Conservation (phyloP, 179 eudicot species). For the Nepenthes alata region DNA sequence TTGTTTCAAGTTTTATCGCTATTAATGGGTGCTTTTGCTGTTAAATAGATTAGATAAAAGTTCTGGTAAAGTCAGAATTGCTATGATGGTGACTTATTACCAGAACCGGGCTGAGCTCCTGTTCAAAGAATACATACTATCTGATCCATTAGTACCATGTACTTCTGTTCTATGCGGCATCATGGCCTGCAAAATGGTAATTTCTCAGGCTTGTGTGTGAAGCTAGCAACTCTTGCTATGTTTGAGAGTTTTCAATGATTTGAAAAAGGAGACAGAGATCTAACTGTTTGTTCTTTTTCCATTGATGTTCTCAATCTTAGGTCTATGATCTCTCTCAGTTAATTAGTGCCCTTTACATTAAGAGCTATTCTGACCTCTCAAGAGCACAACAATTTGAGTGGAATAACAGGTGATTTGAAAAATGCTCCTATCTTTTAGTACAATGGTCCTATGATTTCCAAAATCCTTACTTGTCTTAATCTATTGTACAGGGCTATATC, state of each 20-base stretch:
- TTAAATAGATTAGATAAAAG: background rate
- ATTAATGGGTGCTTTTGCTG: no score
- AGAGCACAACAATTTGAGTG: constrained; percentile 30
- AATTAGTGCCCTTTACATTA: constrained; percentile 20
- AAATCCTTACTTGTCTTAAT: constrained; percentile 1
- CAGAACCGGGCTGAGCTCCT: constrained; percentile 18
- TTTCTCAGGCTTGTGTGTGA: constrained; percentile 4
- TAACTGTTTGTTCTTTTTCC: background rate
- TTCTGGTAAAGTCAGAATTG: constrained; percentile 6
- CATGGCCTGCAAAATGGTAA: constrained; percentile 31
- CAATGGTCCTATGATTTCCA: background rate
- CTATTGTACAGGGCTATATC: constrained; percentile 58
- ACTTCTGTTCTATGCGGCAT: constrained; percentile 29
- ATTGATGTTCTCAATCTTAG: constrained; percentile 7
- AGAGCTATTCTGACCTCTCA: constrained; percentile 27
- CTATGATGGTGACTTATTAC: constrained; percentile 20
- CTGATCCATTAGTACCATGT: constrained; percentile 22
- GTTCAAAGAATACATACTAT: constrained; percentile 16
- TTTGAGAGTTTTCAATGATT: background rate
- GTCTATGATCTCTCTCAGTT: constrained; percentile 20
- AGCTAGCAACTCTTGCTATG: background rate
- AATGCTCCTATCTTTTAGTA: background rate
- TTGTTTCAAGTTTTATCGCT: no score
- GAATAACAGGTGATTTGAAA: constrained; percentile 29
- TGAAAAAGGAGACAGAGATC: background rate